Evolutionary conservation across 129 eudicot species (phyloP), one percentile per base, ranked within the genome.

Genomic region (Flaveria trinervia): DNA sequence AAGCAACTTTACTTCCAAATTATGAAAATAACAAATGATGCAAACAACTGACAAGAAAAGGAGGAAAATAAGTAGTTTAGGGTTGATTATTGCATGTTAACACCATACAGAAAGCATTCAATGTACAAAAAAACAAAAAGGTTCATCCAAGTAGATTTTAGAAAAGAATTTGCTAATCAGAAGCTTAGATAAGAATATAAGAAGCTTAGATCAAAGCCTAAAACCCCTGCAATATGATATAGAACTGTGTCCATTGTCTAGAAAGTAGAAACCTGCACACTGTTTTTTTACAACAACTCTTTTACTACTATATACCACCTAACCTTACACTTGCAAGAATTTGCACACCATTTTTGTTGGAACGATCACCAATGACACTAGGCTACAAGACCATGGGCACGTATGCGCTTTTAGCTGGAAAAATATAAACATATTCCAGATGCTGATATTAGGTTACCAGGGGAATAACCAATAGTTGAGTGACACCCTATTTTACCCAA

Each of bases 171-270:
- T 71, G 17, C 65, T 30, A 55, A 49, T 44, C 48, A 30, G 36
- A 30, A 30, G 36, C 36, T 30, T 30, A 30, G 36, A 30, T 30
- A 30, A 44, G 48, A 9, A 7, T 7, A 70, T 16, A 71, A 52
- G 9, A 51, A 51, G 26, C 33, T 54, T 17, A 54, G 20, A 72
- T 12, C 28, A 72, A 72, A 72, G 30, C 76, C 76, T 71, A 28
- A 14, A 16, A 10, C n/a, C 5, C 70, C 49, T 16, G 4, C 65
- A 33, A 72, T 54, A 36, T n/a, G 26, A 71, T 8, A 25, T 11
- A 23, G n/a, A 49, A 44, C 18, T 25, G 5, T 12, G 54, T 13
- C 73, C 57, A 26, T 70, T 15, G 23, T 26, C n/a, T 49, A 49
- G 22, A 70, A 23, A 70, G 25, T 48, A 25, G 14, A 70, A 23